Conservation (phyloP, 345 rosid species). For the Eucalyptus rudis region DNA sequence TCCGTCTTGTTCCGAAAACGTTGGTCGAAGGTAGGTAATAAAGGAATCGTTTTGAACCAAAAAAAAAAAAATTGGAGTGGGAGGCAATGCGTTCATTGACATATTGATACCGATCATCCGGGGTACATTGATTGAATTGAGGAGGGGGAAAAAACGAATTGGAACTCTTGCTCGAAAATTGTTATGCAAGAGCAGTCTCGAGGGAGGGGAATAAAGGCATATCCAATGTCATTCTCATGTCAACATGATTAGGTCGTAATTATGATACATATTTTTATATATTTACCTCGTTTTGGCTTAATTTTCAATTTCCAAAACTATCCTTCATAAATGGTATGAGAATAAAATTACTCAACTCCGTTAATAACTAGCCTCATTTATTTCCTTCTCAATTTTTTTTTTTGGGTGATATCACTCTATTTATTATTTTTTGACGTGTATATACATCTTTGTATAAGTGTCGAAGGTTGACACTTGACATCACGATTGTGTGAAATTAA, state of each 20-base stretch:
- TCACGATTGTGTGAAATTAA: too few relatives aligned
- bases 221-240: neutral
- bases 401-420: neutral
- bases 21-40: too few relatives aligned
- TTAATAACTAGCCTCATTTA: neutral
- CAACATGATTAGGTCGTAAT: neutral
- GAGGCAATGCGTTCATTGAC: too few relatives aligned
- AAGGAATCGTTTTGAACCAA: too few relatives aligned
- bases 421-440: fast-evolving
- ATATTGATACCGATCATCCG: neutral
- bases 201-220: neutral
- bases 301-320: neutral
- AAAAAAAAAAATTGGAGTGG: neutral
- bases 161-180: neutral
- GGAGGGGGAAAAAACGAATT: too few relatives aligned
- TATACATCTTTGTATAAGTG: too few relatives aligned
- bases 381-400: too few relatives aligned
- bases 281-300: neutral
- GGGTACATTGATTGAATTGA: neutral
- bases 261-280: too few relatives aligned
- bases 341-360: neutral
- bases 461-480: too few relatives aligned
- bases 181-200: neutral
- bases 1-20: too few relatives aligned
- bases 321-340: neutral